Evolutionary conservation across 345 rosid genomes (phyloP), one percentile per base, ranked within the genome.

Genomic region (Cochlearia excelsa): DNA sequence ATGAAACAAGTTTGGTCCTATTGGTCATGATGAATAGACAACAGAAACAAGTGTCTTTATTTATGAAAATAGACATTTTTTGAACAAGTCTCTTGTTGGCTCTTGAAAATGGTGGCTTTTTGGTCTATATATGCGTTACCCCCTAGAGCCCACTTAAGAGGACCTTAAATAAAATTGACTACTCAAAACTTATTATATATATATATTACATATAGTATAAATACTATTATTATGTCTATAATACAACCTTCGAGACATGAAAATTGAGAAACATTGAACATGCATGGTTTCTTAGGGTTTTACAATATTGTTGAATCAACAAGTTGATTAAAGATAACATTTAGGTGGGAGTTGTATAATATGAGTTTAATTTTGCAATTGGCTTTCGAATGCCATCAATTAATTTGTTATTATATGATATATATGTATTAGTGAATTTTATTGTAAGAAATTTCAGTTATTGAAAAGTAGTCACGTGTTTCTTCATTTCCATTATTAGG

Each of bases 11-110:
- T 29, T 55, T 54, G 63, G 66, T 48, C 63, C 57, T 61, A 61
- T 33, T 47, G 57, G 67, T 41, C 16, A 16, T 54, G 33, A 47
- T 54, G 67, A 54, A 61, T 40, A 30, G 68, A 69, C 68, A 69
- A 69, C 67, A 40, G 51, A 69, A 61, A 69, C 68, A 48, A 61
- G 57, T 54, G 73, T 54, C 57, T 33, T 61, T 61, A 54, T 69
- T 54, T 51, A 54, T 54, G 63, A 69, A 56, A 47, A 54, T 61
- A 41, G 43, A 48, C 63, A 54, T 47, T 40, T 61, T 61, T 16
- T 16, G 23, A 67, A 54, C 64, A 55, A 55, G 53, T 56, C 68
- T 35, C 11, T 48, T 10, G 63, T 41, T 61, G 74, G 59, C 63
- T 43, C 63, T 47, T 69, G 46, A 16, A 54, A 8, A 40, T 49